A percentile compares a stretch with the other conserved stretches of the same genome.
Evolutionary conservation across 108 stramenopile genomes (phyloP).

Genomic region (Craspedostauros australis): DNA sequence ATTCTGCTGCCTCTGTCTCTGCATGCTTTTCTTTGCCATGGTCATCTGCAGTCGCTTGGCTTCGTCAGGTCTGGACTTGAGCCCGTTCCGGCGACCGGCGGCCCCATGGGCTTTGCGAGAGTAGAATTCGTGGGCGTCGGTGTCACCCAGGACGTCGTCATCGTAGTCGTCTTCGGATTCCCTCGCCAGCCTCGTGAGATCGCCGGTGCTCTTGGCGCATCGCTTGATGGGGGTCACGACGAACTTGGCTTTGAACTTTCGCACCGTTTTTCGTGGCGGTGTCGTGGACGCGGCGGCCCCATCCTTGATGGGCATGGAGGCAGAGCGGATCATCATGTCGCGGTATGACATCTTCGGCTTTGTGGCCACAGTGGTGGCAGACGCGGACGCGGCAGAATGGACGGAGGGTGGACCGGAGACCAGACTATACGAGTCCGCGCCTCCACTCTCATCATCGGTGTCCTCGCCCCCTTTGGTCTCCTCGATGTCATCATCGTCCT

Average conservation of each 20-base stretch:
- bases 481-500: background rate
- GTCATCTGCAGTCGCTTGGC: slow-evolving; percentile 71
- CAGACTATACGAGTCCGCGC: slow-evolving; percentile 12
- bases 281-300: background rate
- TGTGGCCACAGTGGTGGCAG: background rate
- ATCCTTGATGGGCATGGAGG: background rate
- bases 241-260: slow-evolving; percentile 22
- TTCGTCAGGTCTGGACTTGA: slow-evolving; percentile 73
- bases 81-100: slow-evolving; percentile 43
- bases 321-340: background rate
- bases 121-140: slow-evolving; percentile 73
- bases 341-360: background rate
- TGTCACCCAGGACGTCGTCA: slow-evolving; percentile 53
- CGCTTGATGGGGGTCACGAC: slow-evolving; percentile 31
- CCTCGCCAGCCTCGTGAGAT: slow-evolving; percentile 25
- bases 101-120: slow-evolving; percentile 60
- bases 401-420: slow-evolving; percentile 24
- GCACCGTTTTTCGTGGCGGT: background rate
- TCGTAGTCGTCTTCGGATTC: slow-evolving; percentile 34
- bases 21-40: slow-evolving; percentile 69
- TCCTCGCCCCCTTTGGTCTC: slow-evolving; percentile 1
- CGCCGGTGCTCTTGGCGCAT: slow-evolving; percentile 36
- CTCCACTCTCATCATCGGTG: slow-evolving; percentile 2
- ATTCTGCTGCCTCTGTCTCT: slow-evolving; percentile 43
- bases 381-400: background rate